Evolutionary conservation across 139 green algal genomes (phyloP).

Genomic region (Deuterostichococcus epilithicus): DNA sequence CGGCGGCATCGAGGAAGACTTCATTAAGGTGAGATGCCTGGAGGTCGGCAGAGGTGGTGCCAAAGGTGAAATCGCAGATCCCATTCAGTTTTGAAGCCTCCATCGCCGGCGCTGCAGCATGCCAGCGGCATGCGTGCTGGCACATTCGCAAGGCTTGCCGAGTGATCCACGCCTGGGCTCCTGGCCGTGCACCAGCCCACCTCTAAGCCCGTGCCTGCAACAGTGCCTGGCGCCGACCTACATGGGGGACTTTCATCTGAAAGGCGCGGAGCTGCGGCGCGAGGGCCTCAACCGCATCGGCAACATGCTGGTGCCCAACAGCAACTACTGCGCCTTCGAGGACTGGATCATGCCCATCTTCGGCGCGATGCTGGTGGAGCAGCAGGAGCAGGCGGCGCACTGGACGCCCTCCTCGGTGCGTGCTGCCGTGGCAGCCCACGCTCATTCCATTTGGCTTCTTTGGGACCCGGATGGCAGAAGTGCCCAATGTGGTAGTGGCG

Average conservation of each 20-base stretch:
- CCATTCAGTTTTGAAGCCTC: too few relatives aligned
- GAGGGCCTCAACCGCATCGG: constrained; percentile 93
- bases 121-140: too few relatives aligned
- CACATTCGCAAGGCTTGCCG: too few relatives aligned
- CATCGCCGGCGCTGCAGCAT: too few relatives aligned
- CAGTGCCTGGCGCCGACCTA: constrained; percentile 90
- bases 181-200: too few relatives aligned
- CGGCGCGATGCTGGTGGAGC: constrained; percentile 87
- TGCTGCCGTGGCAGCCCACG: not conserved
- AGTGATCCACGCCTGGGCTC: too few relatives aligned
- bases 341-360: constrained; percentile 98
- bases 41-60: too few relatives aligned
- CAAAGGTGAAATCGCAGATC: too few relatives aligned
- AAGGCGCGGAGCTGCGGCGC: constrained; percentile 78
- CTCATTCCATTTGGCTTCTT: too few relatives aligned
- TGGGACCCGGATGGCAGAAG: too few relatives aligned
- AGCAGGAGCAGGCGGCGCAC: constrained; percentile 67
- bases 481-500: too few relatives aligned
- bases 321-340: constrained; percentile 99
- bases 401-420: constrained; percentile 92
- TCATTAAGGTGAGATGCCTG: constrained; percentile 82
- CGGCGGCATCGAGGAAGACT: constrained; percentile 95
- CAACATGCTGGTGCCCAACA: constrained; percentile 99
- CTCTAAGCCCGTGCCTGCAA: too few relatives aligned
- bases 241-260: constrained; percentile 87